Evolutionary conservation across 257 asterid genomes (phyloP).

Genomic region (Oldenlandia corymbosa): DNA sequence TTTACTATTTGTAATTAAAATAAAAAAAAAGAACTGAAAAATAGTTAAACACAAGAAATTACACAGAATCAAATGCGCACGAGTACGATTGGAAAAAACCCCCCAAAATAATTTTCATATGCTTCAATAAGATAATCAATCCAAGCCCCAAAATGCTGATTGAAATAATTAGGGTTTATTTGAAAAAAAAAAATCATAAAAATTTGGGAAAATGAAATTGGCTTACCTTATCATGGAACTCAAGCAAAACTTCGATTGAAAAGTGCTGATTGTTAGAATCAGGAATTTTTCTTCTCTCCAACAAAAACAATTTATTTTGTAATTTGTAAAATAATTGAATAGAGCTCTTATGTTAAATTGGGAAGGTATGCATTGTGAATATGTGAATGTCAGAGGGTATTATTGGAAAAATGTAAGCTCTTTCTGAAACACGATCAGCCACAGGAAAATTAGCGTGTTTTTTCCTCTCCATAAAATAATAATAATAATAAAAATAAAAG

Average conservation of each 20-base stretch:
- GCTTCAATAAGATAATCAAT: not conserved
- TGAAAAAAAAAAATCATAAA: not conserved
- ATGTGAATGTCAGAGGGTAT: constrained; percentile 16
- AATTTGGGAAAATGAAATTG: not conserved
- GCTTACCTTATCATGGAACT: constrained; percentile 21
- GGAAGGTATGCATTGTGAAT: constrained; percentile 9
- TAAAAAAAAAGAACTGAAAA: not conserved
- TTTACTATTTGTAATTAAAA: not conserved
- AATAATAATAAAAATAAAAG: no score
- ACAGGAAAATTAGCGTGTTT: constrained; percentile 2
- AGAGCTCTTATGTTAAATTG: constrained; percentile 18
- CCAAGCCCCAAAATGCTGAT: not conserved
- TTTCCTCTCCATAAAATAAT: no score
- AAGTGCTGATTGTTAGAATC: constrained; percentile 14
- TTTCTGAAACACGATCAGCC: constrained; percentile 9
- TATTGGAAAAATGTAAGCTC: constrained; percentile 11
- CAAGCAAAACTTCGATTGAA: constrained; percentile 6
- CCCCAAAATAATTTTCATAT: not conserved
- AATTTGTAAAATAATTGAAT: constrained; percentile 8
- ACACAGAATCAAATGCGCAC: not conserved
- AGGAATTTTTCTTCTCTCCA: constrained; percentile 5
- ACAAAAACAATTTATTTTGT: constrained; percentile 1
- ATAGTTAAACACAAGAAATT: not conserved
- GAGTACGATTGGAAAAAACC: not conserved
- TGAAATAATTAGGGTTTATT: constrained; percentile 8